These are phyloP conservation scores for Candida labiduridarum DNA, from an alignment of 1,139 yeast species.

Conservation along the genomic window DNA sequence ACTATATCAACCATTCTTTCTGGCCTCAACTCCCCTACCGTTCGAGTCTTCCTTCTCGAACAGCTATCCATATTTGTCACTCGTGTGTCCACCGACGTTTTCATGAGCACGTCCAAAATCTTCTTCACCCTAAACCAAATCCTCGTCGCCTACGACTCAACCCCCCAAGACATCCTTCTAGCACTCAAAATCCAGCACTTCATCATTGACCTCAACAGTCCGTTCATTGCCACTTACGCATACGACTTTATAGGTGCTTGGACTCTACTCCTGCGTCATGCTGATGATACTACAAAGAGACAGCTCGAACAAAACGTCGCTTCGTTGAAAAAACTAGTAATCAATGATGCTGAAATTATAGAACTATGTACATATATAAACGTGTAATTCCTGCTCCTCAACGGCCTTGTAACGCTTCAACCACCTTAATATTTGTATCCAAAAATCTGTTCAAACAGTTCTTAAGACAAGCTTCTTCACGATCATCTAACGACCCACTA, in stretches of 20 bases:
- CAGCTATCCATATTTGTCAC: slow-evolving; percentile 9
- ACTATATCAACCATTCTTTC: slow-evolving; percentile 22
- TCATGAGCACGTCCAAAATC: slow-evolving; percentile 32
- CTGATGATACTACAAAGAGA: neutral
- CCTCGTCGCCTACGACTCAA: slow-evolving; percentile 26
- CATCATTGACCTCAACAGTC: slow-evolving; percentile 22
- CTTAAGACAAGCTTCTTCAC: slow-evolving; percentile 72
- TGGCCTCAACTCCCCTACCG: slow-evolving; percentile 22
- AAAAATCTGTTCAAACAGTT: slow-evolving; percentile 85
- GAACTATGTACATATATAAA: slow-evolving; percentile 11
- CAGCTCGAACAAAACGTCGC: slow-evolving; percentile 11
- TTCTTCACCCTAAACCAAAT: slow-evolving; percentile 33
- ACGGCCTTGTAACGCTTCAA: slow-evolving; percentile 51
- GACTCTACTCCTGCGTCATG: slow-evolving; percentile 21
- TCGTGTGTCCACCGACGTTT: slow-evolving; percentile 8
- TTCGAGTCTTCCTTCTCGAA: slow-evolving; percentile 17
- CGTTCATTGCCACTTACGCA: slow-evolving; percentile 28
- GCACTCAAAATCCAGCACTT: slow-evolving; percentile 23
- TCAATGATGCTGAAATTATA: slow-evolving; percentile 9
- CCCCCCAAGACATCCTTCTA: slow-evolving; percentile 12
- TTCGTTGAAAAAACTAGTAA: slow-evolving; percentile 7
- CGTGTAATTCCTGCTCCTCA: slow-evolving; percentile 15
- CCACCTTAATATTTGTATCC: slow-evolving; percentile 86
- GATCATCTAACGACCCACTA: slow-evolving; percentile 50
- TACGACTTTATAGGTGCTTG: slow-evolving; percentile 40